A percentile compares a stretch with the other conserved stretches of the same genome.
Conservation (phyloP, 768 basidiomycete species). For the Lanmaoa rubissima region DNA sequence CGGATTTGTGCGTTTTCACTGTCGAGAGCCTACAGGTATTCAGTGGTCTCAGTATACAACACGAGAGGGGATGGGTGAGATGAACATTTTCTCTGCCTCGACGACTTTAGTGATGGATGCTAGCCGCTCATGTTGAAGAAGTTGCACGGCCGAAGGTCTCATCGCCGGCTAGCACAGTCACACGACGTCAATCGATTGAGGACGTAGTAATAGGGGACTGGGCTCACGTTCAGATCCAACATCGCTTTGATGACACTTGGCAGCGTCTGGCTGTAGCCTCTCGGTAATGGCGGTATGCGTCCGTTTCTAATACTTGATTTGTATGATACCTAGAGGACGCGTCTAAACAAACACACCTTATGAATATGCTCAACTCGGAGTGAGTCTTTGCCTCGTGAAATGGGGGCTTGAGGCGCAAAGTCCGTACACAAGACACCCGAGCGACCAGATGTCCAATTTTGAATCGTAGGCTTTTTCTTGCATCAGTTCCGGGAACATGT, state of each 20-base stretch:
- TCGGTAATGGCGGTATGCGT: constrained; percentile 86
- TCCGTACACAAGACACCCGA: constrained; percentile 96
- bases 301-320: constrained; percentile 54
- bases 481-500: constrained; percentile 99
- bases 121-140: constrained; percentile 77
- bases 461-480: constrained; percentile 97
- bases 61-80: background rate
- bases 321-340: background rate
- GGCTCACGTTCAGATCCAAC: constrained; percentile 76
- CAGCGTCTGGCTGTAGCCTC: constrained; percentile 74
- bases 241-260: constrained; percentile 80
- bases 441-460: constrained; percentile 98
- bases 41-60: background rate
- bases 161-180: constrained; percentile 62
- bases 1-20: constrained; percentile 62
- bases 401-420: constrained; percentile 92
- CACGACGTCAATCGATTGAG: background rate
- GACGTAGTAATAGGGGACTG: background rate
- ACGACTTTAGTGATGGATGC: constrained; percentile 67
- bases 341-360: constrained; percentile 52
- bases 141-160: constrained; percentile 79
- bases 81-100: constrained; percentile 79
- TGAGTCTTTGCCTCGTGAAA: constrained; percentile 94
- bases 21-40: constrained; percentile 48
- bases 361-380: constrained; percentile 75